These are phyloP conservation scores for Pythium scleroteichum DNA, from an alignment of 352 stramenopile genomes.

Conservation along the genomic window DNA sequence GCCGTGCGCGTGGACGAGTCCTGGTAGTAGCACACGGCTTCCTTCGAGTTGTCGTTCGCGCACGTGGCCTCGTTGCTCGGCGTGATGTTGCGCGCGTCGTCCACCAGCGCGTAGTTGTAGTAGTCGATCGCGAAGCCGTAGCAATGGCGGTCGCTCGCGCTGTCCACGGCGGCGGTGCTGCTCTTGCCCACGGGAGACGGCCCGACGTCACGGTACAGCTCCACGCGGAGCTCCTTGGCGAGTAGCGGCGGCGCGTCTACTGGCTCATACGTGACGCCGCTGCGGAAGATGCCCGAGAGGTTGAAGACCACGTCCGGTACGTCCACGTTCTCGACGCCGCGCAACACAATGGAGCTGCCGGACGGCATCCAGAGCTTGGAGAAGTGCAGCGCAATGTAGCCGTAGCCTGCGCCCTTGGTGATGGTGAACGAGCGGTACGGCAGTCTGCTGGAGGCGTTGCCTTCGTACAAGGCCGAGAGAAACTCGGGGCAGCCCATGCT, in stretches of 20 bases:
- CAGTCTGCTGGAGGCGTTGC: slow-evolving; percentile 28
- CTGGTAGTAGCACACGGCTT: slow-evolving; percentile 56
- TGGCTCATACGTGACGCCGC: slow-evolving; percentile 28
- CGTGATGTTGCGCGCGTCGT: slow-evolving; percentile 41
- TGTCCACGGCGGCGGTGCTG: neutral
- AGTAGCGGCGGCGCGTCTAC: slow-evolving; percentile 38
- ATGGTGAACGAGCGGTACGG: slow-evolving; percentile 54
- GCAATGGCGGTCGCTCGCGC: slow-evolving; percentile 33
- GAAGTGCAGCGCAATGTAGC: slow-evolving; percentile 54
- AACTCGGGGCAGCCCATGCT: slow-evolving; percentile 58
- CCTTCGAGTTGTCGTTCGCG: slow-evolving; percentile 56
- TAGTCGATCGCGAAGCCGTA: slow-evolving; percentile 58
- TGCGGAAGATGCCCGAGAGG: slow-evolving; percentile 40
- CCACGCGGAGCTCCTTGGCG: slow-evolving; percentile 54
- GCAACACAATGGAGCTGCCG: slow-evolving; percentile 43
- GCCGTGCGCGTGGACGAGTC: slow-evolving; percentile 29
- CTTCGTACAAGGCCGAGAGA: slow-evolving; percentile 40
- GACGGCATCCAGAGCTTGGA: slow-evolving; percentile 46
- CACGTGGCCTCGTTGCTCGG: slow-evolving; percentile 51
- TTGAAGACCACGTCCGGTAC: slow-evolving; percentile 41
- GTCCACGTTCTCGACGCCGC: slow-evolving; percentile 46
- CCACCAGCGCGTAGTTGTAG: slow-evolving; percentile 49
- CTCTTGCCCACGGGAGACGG: neutral
- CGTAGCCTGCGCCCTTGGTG: slow-evolving; percentile 54
- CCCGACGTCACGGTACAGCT: slow-evolving; percentile 46